Base-by-base conservation (phyloP, 495 filamentous ascomycete genomes). In the Tuber indicum region DNA sequence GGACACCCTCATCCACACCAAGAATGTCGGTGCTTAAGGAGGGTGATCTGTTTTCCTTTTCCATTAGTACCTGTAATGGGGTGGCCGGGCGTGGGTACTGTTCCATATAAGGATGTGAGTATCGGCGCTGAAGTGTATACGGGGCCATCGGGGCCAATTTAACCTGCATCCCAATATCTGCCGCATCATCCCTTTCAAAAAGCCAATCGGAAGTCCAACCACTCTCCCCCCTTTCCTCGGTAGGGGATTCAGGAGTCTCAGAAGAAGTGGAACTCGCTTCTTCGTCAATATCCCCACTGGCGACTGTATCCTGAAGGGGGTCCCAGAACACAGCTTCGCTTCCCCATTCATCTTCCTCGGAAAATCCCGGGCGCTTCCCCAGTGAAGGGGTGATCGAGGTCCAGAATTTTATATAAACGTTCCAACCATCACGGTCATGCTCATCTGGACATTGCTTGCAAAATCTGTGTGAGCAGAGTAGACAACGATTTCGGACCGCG, bases 381-480 rank as follows among this genome's bases (percentile, higher is more conserved):
- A 9, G 19, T 47, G 39, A 36, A 14, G 32, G 32, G 52, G 62
- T 26, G 39, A 75, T 32, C 26, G 39, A 75, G 41, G 36, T 19
- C 74, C 77, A 83, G 72, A 81, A 83, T 39, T 62, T 72, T 36
- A 74, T 78, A 73, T 75, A 83, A 39, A 70, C 23, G 6, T 79
- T 75, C 76, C 79, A 83, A 39, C 79, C 82, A 4, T 69, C 62
- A 44, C 77, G 81, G 75, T 83, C 79, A n/a, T 76, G 79, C 70
- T 83, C 82, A 66, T 74, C 72, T 5, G 74, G 70, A 32, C 82
- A 83, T 74, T 73, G 75, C 43, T 62, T 36, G 52, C 82, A 83
- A 77, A 83, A 83, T 36, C 79, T 76, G 72, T 83, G 82, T 8
- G 79, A 81, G 81, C 82, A 83, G 62, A 52, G 69, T 8, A 83